Evolutionary conservation across 73 alveolate genomes (phyloP), one percentile per base, ranked within the genome.

Genomic region (Paramecium pentaurelia): DNA sequence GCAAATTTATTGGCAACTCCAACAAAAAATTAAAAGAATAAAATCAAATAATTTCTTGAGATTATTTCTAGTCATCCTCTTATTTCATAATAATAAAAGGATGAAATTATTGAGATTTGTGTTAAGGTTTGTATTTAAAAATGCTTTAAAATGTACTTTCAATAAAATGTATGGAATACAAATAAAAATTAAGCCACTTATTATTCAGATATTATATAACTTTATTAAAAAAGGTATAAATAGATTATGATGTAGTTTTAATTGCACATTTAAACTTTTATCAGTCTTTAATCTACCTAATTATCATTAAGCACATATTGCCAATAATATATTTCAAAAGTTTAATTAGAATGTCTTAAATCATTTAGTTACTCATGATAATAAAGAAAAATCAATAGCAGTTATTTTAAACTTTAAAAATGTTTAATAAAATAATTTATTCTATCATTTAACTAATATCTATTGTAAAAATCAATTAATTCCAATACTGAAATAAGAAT

Each of bases 181-280:
- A 75, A 75, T 75, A 75, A 38, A 38, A 38, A 75, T 38, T 14
- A 36, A 75, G 22, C 16, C 38, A 75, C 88, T 8, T 75, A 75
- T 42, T 75, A 75, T 75, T 75, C 88, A 25, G 88, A 75, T 34
- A 75, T 75, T 9, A 75, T 34, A 0, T 37, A 75, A 34, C 60
- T 75, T 36, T 75, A 75, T 42, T 34, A 75, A 42, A 75, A 75
- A 75, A 75, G 88, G 88, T 75, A 75, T n/a, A n/a, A 30, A 75
- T 38, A 37, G 27, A 27, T 64, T 32, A 36, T 75, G 47, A 30
- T 11, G 6, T 36, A 75, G 88, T 42, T 75, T 75, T 75, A 75
- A 75, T 42, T 75, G 37, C 22, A 18, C 88, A 2, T 75, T 75
- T 12, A 36, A 42, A 18, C 60, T 36, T 9, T 38, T 75, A n/a